Evolutionary conservation across 2,329 filamentous ascomycete species (phyloP).

Genomic region (Ascochyta viciae-villosae): DNA sequence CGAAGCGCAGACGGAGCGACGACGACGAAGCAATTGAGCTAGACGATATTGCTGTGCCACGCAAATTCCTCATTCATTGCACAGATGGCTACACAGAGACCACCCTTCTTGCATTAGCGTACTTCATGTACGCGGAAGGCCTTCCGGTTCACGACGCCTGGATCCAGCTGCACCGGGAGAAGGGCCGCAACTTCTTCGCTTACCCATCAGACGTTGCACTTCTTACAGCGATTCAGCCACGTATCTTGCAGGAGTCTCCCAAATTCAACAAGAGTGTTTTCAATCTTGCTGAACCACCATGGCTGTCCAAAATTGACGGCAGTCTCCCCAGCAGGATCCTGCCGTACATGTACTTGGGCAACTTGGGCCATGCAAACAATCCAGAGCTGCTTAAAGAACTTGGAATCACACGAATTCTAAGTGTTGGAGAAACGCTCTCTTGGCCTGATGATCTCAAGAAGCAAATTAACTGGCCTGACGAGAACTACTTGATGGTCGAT

Average conservation of each 20-base stretch:
- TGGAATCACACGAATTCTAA: slow-evolving; percentile 86
- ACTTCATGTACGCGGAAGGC: slow-evolving; percentile 91
- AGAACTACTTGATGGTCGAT: slow-evolving; percentile 82
- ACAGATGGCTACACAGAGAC: slow-evolving; percentile 96
- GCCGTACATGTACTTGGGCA: slow-evolving; percentile 95
- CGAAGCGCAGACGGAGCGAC: slow-evolving; percentile 54
- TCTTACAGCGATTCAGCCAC: slow-evolving; percentile 76
- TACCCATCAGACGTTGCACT: slow-evolving; percentile 90
- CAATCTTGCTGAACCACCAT: slow-evolving; percentile 71
- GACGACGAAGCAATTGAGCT: slow-evolving; percentile 65
- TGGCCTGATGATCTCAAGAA: slow-evolving; percentile 73
- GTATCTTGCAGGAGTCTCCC: slow-evolving; percentile 76
- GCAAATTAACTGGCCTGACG: slow-evolving; percentile 71
- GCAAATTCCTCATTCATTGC: slow-evolving; percentile 86
- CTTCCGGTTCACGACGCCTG: slow-evolving; percentile 83
- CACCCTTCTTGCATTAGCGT: slow-evolving; percentile 85
- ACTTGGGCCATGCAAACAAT: slow-evolving; percentile 92
- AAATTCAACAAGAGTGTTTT: slow-evolving; percentile 57
- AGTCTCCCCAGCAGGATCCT: slow-evolving; percentile 88
- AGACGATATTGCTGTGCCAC: slow-evolving; percentile 54
- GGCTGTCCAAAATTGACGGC: slow-evolving; percentile 85
- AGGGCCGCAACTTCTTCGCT: slow-evolving; percentile 92
- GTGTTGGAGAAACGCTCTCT: slow-evolving; percentile 85
- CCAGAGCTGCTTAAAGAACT: slow-evolving; percentile 79
- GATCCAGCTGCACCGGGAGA: slow-evolving; percentile 81